Conservation (phyloP, 1,284 basidiomycete genomes). For the Pyrrhoderma noxium region DNA sequence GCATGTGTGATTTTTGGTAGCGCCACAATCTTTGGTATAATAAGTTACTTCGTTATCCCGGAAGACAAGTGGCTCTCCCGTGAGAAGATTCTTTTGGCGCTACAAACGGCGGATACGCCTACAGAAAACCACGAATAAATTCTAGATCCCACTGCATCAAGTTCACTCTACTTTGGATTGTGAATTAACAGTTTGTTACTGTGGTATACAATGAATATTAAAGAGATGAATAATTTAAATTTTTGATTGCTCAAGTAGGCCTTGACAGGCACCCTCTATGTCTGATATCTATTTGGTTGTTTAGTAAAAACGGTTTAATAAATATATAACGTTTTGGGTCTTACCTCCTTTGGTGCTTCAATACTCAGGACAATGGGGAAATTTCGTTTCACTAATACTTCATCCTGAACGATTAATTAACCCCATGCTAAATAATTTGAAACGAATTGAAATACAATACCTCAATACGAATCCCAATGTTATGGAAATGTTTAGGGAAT, state of each 20-base stretch:
- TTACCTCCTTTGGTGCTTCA: slow-evolving; percentile 82
- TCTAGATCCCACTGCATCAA: no score
- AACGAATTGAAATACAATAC: slow-evolving; percentile 30
- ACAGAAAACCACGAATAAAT: no score
- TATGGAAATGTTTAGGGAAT: slow-evolving; percentile 83
- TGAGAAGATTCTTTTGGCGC: slow-evolving; percentile 46
- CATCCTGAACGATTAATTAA: slow-evolving; percentile 48
- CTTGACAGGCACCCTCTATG: slow-evolving; percentile 83
- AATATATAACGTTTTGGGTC: no score
- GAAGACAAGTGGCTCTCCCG: slow-evolving; percentile 69
- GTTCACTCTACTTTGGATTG: slow-evolving; percentile 13
- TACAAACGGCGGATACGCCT: slow-evolving; percentile 30
- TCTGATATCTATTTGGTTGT: slow-evolving; percentile 53
- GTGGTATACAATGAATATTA: neutral
- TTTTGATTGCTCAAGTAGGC: slow-evolving; percentile 46
- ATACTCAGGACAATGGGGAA: slow-evolving; percentile 67
- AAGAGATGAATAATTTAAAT: no score
- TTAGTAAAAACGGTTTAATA: slow-evolving; percentile 6
- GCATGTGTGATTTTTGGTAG: slow-evolving; percentile 70
- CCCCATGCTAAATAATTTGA: neutral
- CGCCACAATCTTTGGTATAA: slow-evolving; percentile 68
- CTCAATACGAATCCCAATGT: slow-evolving; percentile 87
- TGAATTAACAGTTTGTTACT: neutral
- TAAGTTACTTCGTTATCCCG: slow-evolving; percentile 72
- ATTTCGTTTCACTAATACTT: slow-evolving; percentile 69